Base-by-base conservation (phyloP, 2,329 filamentous ascomycete genomes). In the Hypoxylon sp. region DNA sequence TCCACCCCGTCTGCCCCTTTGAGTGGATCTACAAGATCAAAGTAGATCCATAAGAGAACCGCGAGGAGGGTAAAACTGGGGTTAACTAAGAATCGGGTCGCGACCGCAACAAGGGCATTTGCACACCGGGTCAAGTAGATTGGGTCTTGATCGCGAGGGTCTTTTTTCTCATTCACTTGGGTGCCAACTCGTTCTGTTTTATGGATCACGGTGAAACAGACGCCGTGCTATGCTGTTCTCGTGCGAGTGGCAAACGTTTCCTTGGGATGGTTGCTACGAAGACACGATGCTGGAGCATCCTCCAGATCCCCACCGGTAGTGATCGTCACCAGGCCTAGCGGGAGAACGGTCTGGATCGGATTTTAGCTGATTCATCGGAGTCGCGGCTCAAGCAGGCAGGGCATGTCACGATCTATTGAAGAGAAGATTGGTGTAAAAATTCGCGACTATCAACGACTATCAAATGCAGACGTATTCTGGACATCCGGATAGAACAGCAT, bases 311-410 rank as follows among this genome's bases (percentile, higher is more conserved):
- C 67, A 61, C 65, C 21, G 48, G 32, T 57, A 51, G 10, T 51
- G 67, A 72, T 72, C 70, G 62, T 66, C 67, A 58, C 65, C 27
- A 62, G 58, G 67, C 57, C 63, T 65, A 70, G 64, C 62, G 51
- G 70, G 52, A 68, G 62, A 70, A 64, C 55, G 67, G 70, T 58
- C 65, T 70, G 56, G 68, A 72, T 72, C 70, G 70, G 68, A 61
- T 35, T 70, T 70, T 70, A 61, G 65, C 65, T 65, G 59, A 67
- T 59, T 62, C 62, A 72, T 72, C 70, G 70, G 54, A 55, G 44
- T 56, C 37, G 32, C 44, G 51, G 47, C 57, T 52, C 46, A 62
- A 27, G 21, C 44, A 51, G 55, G 29, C 53, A 61, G 50, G 57
- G 58, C 62, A 55, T 44, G 46, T 53, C 56, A 65, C 31, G 68